Evolutionary conservation across 2,329 filamentous ascomycete genomes (phyloP).

Genomic region (Talaromyces rugulosus): DNA sequence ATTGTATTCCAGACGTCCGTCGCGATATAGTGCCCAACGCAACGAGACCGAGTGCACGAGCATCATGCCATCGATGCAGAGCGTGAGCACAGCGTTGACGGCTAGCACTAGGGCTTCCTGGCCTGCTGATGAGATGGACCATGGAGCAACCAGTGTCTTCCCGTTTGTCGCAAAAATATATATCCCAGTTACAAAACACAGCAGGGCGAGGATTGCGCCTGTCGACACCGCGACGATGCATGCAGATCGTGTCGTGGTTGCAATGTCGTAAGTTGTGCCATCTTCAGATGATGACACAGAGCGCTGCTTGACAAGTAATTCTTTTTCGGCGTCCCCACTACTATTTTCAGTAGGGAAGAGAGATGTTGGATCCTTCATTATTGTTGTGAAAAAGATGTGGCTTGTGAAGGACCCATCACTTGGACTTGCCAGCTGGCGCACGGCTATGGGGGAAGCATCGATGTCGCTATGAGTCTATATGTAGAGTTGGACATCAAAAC

Average conservation of each 20-base stretch:
- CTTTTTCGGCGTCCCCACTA: background rate
- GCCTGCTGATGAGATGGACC: background rate
- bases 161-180: background rate
- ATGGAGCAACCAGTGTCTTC: background rate
- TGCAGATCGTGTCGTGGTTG: background rate
- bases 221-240: background rate
- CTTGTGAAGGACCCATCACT: background rate
- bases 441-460: no score
- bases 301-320: background rate
- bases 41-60: background rate
- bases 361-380: background rate
- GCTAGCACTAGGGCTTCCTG: background rate
- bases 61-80: background rate
- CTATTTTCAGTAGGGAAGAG: background rate
- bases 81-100: background rate
- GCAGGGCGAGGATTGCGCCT: background rate
- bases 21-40: constrained; percentile 2
- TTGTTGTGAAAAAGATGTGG: background rate
- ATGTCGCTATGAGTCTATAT: no score
- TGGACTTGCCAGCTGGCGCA: background rate
- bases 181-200: background rate
- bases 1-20: constrained; percentile 16
- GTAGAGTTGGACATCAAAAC: background rate
- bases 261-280: background rate
- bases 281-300: background rate